A percentile compares a stretch with the other conserved stretches of the same genome.
phyloP scores from a whole-genome alignment of 768 basidiomycete species.

The Mycena crocata region DNA sequence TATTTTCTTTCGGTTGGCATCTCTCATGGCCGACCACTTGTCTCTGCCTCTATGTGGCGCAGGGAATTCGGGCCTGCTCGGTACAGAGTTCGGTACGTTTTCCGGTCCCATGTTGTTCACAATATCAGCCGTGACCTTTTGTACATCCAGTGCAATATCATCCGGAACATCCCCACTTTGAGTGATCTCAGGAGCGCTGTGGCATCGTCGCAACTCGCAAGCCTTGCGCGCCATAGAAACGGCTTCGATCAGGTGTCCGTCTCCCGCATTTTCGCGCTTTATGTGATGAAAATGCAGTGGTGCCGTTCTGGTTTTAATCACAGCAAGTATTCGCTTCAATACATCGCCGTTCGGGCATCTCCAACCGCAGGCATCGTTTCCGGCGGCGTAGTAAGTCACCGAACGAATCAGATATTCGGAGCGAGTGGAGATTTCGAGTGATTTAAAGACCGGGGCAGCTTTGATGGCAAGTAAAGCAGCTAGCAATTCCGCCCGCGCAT shows the following conservation, averaged over 20 bases:
- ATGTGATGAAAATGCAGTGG: slow-evolving; percentile 2
- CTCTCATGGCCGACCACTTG: background rate
- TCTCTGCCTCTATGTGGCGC: background rate
- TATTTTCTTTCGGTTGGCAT: slow-evolving; percentile 8
- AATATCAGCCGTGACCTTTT: background rate
- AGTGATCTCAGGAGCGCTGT: background rate
- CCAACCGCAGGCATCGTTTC: slow-evolving; percentile 2
- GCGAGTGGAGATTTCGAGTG: slow-evolving; percentile 5
- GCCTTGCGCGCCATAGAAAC: background rate
- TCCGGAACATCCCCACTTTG: no score
- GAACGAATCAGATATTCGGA: slow-evolving; percentile 11
- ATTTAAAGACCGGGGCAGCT: background rate
- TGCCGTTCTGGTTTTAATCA: background rate
- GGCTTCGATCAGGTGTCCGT: background rate
- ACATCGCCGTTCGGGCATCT: slow-evolving; percentile 17
- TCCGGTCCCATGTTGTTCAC: background rate
- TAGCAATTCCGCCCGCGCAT: slow-evolving; percentile 4
- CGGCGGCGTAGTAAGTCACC: background rate
- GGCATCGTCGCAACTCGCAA: background rate
- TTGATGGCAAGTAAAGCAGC: slow-evolving; percentile 1
- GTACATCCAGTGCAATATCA: background rate
- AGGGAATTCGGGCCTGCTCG: background rate
- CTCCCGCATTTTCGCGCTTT: background rate
- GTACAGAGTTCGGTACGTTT: background rate
- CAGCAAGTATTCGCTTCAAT: background rate